These are phyloP conservation scores for Pichia paraexigua DNA, from an alignment of 805 yeast species.

Conservation along the genomic window DNA sequence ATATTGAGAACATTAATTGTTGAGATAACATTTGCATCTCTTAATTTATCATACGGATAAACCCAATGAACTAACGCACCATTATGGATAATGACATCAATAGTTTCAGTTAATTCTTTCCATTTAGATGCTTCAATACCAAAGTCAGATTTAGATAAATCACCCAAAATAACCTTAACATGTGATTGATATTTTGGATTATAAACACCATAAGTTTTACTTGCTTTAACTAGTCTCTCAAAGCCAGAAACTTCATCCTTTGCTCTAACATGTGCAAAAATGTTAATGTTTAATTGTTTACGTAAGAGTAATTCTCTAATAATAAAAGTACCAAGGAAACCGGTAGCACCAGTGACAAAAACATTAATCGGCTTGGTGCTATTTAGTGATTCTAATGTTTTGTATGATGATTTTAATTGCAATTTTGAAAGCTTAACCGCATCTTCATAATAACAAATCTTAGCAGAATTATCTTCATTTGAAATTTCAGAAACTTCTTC, in stretches of 20 bases:
- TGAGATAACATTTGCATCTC: constrained; percentile 89
- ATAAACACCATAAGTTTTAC: constrained; percentile 80
- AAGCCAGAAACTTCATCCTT: constrained; percentile 56
- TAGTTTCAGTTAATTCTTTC: constrained; percentile 43
- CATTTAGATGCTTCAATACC: constrained; percentile 58
- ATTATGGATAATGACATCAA: constrained; percentile 87
- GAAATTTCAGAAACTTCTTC: constrained; percentile 30
- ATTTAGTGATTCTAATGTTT: constrained; percentile 30
- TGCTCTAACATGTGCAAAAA: constrained; percentile 91
- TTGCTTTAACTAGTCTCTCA: constrained; percentile 67
- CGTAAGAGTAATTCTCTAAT: constrained; percentile 57
- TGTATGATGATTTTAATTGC: constrained; percentile 37
- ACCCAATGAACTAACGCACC: constrained; percentile 99
- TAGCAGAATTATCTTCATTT: constrained; percentile 20
- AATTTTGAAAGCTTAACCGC: constrained; percentile 45
- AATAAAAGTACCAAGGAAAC: constrained; percentile 89
- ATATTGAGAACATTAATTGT: constrained; percentile 77
- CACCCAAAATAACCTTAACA: constrained; percentile 75
- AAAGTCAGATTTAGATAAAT: constrained; percentile 62
- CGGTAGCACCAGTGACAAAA: constrained; percentile 93
- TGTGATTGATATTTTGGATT: constrained; percentile 46
- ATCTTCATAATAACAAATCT: constrained; percentile 60
- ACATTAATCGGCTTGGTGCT: constrained; percentile 32
- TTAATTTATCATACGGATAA: constrained; percentile 80
- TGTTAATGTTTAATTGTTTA: constrained; percentile 43